Base-by-base conservation (phyloP, 768 basidiomycete genomes). In the Lactifluus pinguis region DNA sequence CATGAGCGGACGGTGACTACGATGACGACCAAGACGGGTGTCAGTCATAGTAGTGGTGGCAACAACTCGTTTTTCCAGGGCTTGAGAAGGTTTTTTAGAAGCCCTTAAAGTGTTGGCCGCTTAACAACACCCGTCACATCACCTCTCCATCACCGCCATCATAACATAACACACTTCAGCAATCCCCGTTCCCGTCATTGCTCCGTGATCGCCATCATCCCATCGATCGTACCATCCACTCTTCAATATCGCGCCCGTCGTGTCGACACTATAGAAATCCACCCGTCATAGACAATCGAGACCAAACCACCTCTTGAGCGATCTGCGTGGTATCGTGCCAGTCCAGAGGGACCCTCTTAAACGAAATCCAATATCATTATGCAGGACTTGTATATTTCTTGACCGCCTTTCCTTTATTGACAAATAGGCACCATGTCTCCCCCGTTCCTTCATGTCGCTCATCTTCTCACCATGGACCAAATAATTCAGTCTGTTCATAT, bases 81-180 rank as follows among this genome's bases (percentile, higher is more conserved):
- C 29, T 14, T 66, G 21, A 41, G 49, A 49, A 52, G 52, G 45
- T 52, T 63, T 48, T 60, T 63, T 25, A 19, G 57, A 15, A 4
- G 38, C 21, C 21, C 52, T 29, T 65, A 60, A 44, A 39, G 3
- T 25, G 25, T 25, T 5, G 34, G 34, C 34, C 34, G 7, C 34
- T 36, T 10, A 10, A 36, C 10, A 6, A 36, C 34, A 7, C 6
- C 10, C 34, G 3, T 36, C 34, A n/a, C n/a, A 10, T 10, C 34
- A 36, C 42, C 3, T 13, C 9, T 19, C 41, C 41, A 3, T 9
- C 41, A 4, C 34, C 15, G 14, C 34, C 17, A 11, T 10, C 25
- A 39, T 21, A 21, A 38, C 32, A 11, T 10, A 21, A 36, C 30
- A 10, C 15, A 25, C 29, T 15, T 29, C 25, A 13, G 10, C 48